Evolutionary conservation across 257 asterid species (phyloP), one percentile per base, ranked within the genome.

Genomic region (Osmanthus fragrans): DNA sequence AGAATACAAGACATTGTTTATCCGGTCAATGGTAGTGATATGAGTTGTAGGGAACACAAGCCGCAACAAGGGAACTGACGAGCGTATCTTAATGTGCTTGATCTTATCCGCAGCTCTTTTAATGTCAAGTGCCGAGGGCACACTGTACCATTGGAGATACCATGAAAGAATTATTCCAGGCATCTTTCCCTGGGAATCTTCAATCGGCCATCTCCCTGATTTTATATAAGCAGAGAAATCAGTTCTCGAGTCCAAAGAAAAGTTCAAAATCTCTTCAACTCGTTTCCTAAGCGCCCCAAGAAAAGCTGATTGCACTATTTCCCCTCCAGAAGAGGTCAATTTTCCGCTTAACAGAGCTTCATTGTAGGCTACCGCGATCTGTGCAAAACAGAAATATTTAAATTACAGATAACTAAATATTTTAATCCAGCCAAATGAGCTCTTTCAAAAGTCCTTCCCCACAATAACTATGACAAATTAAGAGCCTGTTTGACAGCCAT

Each of bases 341-440:
- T 90, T 86, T 83, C 96, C 90, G 34, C 77, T 84, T 21, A 88
- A 79, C 78, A 93, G 85, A 82, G 94, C 96, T 82, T 92, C 96
- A 51, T 80, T 85, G 78, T 93, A 95, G 76, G 99, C 96, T 69
- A 92, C 85, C 37, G 98, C 97, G 82, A 93, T 86, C 98, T 95
- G 92, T 33, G 71, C 18, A 25, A 21, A 69, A 29, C 5, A 23
- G 36, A 15, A 63, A 27, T 27, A 10, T 0, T 7, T 6, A 21
- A 56, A 19, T n/a, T n/a, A 21, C 29, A 21, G 2, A 8, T 7
- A 21, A 58, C n/a, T 16, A 15, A 47, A 47, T 47, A 47, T 47
- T 13, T 45, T 47, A 47, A 47, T n/a, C 58, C 58, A 47, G 21
- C 21, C 7, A 47, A 47, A 47, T 6, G 8, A 16, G 21, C 58